phyloP scores from a whole-genome alignment of 371 early-diverging fungal genomes.

The Haplosporangium sp. region DNA sequence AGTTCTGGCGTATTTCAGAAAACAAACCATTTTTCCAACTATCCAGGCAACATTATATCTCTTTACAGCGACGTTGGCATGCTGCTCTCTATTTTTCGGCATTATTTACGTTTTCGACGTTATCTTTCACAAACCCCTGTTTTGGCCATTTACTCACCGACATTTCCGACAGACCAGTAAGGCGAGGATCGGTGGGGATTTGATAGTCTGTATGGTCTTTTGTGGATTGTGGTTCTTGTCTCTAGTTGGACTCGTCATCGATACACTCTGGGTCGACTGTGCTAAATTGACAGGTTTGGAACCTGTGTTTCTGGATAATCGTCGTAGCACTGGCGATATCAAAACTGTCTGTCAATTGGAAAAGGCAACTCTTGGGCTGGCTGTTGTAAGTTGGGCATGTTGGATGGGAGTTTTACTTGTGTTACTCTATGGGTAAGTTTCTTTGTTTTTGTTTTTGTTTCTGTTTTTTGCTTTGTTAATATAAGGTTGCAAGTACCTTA shows the following conservation, averaged over 20 bases:
- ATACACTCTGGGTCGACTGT: constrained; percentile 48
- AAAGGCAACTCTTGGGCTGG: constrained; percentile 44
- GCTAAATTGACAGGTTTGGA: constrained; percentile 23
- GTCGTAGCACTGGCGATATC: constrained; percentile 10
- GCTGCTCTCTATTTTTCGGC: constrained; percentile 44
- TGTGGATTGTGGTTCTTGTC: constrained; percentile 54
- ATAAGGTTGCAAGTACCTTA: too few relatives aligned
- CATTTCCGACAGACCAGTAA: constrained; percentile 43
- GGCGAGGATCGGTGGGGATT: constrained; percentile 47
- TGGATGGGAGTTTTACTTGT: constrained; percentile 55
- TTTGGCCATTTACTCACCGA: constrained; percentile 52
- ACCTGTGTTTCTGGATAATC: constrained; percentile 22
- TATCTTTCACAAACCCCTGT: constrained; percentile 47
- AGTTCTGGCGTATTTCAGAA: constrained; percentile 38
- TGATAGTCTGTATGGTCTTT: constrained; percentile 53
- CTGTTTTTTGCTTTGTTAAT: too few relatives aligned
- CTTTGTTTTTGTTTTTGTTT: too few relatives aligned
- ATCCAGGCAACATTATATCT: constrained; percentile 52
- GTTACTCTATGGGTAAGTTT: constrained; percentile 47
- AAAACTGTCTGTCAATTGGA: constrained; percentile 39
- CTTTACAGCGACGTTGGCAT: constrained; percentile 44
- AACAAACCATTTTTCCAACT: constrained; percentile 50
- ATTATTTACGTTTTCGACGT: constrained; percentile 47
- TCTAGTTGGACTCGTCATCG: constrained; percentile 41
- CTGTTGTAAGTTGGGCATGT: constrained; percentile 46